Evolutionary conservation across 1,284 basidiomycete species (phyloP).

Genomic region (Trametes polyzona): DNA sequence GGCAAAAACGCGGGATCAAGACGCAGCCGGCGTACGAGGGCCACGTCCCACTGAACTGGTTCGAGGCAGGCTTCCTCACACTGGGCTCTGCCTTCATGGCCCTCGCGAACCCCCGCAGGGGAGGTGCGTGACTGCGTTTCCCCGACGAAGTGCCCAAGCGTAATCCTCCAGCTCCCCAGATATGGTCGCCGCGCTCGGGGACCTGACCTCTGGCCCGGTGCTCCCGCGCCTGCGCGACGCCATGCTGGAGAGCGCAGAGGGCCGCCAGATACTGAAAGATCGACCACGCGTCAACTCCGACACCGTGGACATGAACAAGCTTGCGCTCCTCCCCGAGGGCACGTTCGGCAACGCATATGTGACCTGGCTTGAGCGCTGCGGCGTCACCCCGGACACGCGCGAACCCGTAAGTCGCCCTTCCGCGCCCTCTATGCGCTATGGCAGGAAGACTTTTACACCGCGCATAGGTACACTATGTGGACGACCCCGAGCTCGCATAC

Average conservation of each 20-base stretch:
- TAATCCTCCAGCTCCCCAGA: slow-evolving; percentile 51
- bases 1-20: slow-evolving; percentile 25
- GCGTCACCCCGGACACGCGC: slow-evolving; percentile 94
- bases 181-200: slow-evolving; percentile 91
- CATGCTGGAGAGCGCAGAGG: slow-evolving; percentile 84
- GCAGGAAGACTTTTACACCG: not conserved
- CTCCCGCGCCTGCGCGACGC: slow-evolving; percentile 79
- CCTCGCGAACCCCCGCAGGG: slow-evolving; percentile 82
- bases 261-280: slow-evolving; percentile 81
- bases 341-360: slow-evolving; percentile 90
- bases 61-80: slow-evolving; percentile 86
- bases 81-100: slow-evolving; percentile 87
- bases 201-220: slow-evolving; percentile 85
- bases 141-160: slow-evolving; percentile 4
- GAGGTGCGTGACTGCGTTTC: slow-evolving; percentile 58
- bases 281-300: slow-evolving; percentile 81
- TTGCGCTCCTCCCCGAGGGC: slow-evolving; percentile 72
- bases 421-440: not conserved
- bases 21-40: slow-evolving; percentile 61
- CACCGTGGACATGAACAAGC: slow-evolving; percentile 76
- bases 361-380: slow-evolving; percentile 89
- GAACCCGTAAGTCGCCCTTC: slow-evolving; percentile 69
- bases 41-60: slow-evolving; percentile 80
- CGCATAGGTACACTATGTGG: slow-evolving; percentile 86
- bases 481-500: slow-evolving; percentile 92